phyloP scores from a whole-genome alignment of 352 stramenopile species.

The Phytophthora cactorum region DNA sequence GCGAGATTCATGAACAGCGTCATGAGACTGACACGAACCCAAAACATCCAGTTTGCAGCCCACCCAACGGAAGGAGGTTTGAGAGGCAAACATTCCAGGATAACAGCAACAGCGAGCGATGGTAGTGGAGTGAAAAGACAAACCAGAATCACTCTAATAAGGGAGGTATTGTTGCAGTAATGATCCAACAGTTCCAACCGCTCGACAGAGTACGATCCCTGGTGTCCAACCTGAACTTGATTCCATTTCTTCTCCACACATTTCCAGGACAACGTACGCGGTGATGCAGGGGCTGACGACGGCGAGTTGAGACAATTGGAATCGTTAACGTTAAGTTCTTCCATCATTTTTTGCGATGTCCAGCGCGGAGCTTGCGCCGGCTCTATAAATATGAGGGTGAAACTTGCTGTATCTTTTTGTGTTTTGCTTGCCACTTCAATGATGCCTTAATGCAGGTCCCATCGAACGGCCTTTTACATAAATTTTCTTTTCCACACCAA shows the following conservation, averaged over 20 bases:
- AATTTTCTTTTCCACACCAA: too few species aligned
- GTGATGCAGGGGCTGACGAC: not conserved
- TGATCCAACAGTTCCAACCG: slow-evolving; percentile 7
- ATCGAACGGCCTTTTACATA: too few species aligned
- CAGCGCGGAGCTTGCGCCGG: too few species aligned
- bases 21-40: not conserved
- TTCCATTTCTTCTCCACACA: slow-evolving; percentile 1
- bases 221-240: slow-evolving; percentile 3
- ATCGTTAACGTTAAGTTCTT: not conserved
- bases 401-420: too few species aligned
- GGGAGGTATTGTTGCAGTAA: slow-evolving; percentile 12
- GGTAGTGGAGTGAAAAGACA: slow-evolving; percentile 8
- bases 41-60: slow-evolving; percentile 7
- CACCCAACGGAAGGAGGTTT: not conserved
- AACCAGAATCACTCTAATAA: not conserved
- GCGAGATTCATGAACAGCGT: not conserved
- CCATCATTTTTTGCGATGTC: not conserved
- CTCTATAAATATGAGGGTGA: too few species aligned
- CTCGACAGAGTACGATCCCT: slow-evolving; percentile 14
- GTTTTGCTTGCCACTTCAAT: too few species aligned
- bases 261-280: slow-evolving; percentile 3
- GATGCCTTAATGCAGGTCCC: too few species aligned
- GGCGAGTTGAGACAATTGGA: not conserved
- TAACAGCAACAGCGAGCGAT: not conserved
- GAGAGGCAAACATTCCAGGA: slow-evolving; percentile 2